A percentile compares a stretch with the other conserved stretches of the same genome.
Conservation (phyloP, 805 yeast species). For the Scheffersomyces lignosus region DNA sequence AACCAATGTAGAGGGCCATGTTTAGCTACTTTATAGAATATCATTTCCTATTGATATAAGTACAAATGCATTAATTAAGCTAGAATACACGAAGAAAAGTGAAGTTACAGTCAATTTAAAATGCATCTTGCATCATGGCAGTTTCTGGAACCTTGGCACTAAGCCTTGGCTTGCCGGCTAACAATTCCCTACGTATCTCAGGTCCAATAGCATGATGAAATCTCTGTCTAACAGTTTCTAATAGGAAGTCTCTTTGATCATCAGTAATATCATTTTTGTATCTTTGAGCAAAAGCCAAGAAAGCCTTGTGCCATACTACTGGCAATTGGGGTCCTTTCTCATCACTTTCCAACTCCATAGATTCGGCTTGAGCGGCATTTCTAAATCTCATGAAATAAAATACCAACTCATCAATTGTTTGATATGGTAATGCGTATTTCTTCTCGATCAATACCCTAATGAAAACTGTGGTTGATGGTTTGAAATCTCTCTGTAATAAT, state of each 20-base stretch:
- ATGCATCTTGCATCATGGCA: conserved; percentile 41
- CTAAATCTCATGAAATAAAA: conserved; percentile 93
- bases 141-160: conserved; percentile 27
- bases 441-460: conserved; percentile 88
- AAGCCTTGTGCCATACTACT: conserved; percentile 96
- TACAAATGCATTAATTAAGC: conserved; percentile 6
- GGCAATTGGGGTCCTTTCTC: conserved; percentile 65
- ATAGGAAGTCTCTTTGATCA: conserved; percentile 91
- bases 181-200: conserved; percentile 88
- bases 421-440: conserved; percentile 95
- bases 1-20: conserved; percentile 18
- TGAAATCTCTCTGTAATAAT: conserved; percentile 74
- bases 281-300: conserved; percentile 90
- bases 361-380: conserved; percentile 48
- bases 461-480: conserved; percentile 87
- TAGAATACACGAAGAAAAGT: conserved; percentile 6
- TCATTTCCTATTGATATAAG: background rate
- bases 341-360: conserved; percentile 35
- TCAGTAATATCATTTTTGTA: conserved; percentile 98
- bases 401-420: conserved; percentile 91
- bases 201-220: conserved; percentile 88
- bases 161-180: conserved; percentile 78
- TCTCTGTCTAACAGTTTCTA: conserved; percentile 89
- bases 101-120: conserved; percentile 12
- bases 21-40: conserved; percentile 1